Percentiles rank a stretch among this genome's conserved stretches.
Conservation (phyloP, 305 asterid genomes). For the Rubia peregrina region DNA sequence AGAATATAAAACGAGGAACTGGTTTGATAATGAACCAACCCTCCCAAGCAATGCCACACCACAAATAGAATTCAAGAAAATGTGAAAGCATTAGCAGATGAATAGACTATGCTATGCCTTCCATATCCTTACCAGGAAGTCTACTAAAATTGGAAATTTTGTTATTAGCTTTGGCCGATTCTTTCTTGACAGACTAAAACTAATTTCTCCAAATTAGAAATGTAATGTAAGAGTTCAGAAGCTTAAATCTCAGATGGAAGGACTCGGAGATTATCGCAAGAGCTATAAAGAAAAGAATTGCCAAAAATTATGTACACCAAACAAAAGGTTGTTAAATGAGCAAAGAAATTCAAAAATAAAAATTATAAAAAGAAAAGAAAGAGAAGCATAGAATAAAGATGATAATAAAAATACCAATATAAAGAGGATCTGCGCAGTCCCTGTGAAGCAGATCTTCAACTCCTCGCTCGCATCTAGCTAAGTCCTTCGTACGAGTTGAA, state of each 20-base stretch:
- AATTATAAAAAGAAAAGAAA: neutral
- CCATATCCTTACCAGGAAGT: neutral
- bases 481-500: conserved; percentile 37
- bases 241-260: neutral
- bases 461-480: conserved; percentile 37
- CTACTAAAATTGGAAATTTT: neutral
- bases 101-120: neutral
- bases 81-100: neutral
- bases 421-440: conserved; percentile 38
- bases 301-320: neutral
- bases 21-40: neutral
- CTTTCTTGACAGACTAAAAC: neutral
- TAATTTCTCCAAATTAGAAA: neutral
- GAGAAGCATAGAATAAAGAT: conserved; percentile 1
- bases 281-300: neutral
- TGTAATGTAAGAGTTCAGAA: neutral
- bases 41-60: neutral
- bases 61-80: neutral
- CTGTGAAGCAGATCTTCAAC: conserved; percentile 29
- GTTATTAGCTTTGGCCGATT: neutral
- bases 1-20: neutral
- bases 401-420: conserved; percentile 18
- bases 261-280: neutral
- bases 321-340: neutral
- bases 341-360: neutral